Conservation (phyloP, 1,139 yeast genomes). For the Sugiyamaella sp. region DNA sequence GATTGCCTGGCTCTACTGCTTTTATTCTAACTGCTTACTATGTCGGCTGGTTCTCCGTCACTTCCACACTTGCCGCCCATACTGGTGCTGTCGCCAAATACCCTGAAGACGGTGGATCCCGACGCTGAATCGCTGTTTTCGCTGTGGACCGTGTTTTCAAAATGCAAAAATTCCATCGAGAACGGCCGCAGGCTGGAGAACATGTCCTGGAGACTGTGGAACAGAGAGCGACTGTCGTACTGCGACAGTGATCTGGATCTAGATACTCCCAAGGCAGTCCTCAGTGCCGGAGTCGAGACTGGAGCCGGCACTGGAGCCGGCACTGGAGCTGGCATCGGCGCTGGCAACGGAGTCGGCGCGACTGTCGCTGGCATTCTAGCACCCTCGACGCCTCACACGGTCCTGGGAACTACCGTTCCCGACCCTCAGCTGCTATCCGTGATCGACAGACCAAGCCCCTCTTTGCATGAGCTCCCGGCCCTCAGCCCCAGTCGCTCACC, state of each 20-base stretch:
- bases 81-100: conserved; percentile 37
- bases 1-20: not conserved
- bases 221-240: conserved; percentile 45
- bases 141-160: conserved; percentile 58
- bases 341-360: too few relatives aligned
- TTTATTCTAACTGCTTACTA: not conserved
- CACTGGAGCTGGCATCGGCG: too few relatives aligned
- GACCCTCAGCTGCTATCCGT: not conserved
- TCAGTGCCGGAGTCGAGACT: conserved; percentile 13
- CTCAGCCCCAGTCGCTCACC: conserved; percentile 18
- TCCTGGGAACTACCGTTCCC: not conserved
- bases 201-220: conserved; percentile 61
- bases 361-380: too few relatives aligned
- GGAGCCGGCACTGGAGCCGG: conserved; percentile 14
- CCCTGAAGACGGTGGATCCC: conserved; percentile 44
- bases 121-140: conserved; percentile 46
- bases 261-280: not conserved
- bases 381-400: too few relatives aligned
- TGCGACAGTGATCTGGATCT: not conserved
- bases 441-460: conserved; percentile 2
- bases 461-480: conserved; percentile 26
- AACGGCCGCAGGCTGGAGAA: conserved; percentile 61
- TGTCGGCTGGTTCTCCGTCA: not conserved
- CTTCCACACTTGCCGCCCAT: conserved; percentile 28
- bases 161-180: conserved; percentile 53